Evolutionary conservation across 805 yeast genomes (phyloP).

Genomic region (Saccharomycopsis vini): DNA sequence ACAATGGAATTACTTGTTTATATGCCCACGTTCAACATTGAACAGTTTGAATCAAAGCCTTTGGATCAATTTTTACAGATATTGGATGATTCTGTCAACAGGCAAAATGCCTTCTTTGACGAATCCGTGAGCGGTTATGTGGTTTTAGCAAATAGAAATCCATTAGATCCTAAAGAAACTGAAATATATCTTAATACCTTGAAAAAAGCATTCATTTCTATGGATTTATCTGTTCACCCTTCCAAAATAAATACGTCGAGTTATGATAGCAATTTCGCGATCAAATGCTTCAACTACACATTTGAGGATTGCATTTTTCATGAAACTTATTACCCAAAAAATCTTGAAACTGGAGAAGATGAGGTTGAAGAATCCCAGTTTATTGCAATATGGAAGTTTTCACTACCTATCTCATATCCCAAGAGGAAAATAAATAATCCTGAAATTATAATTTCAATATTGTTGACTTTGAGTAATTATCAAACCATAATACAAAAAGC

Average conservation of each 20-base stretch:
- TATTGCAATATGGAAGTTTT: conserved; percentile 19
- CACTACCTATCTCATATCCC: conserved; percentile 18
- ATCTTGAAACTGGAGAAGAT: conserved; percentile 9
- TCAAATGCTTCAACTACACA: conserved; percentile 11
- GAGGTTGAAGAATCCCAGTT: background rate
- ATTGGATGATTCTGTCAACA: conserved; percentile 14
- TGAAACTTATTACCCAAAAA: conserved; percentile 3
- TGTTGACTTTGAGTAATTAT: conserved; percentile 11
- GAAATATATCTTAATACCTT: conserved; percentile 12
- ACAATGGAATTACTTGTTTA: conserved; percentile 17
- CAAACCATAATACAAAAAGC: conserved; percentile 7
- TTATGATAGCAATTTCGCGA: conserved; percentile 3
- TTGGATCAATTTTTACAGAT: conserved; percentile 10
- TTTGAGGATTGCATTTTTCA: conserved; percentile 14
- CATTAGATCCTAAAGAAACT: conserved; percentile 3
- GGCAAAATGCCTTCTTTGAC: conserved; percentile 19
- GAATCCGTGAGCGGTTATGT: conserved; percentile 17
- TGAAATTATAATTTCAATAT: conserved; percentile 17
- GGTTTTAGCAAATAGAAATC: conserved; percentile 14
- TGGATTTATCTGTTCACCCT: conserved; percentile 20
- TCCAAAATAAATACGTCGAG: conserved; percentile 6
- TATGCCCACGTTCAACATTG: conserved; percentile 18
- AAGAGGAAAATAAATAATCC: conserved; percentile 19
- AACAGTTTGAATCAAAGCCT: conserved; percentile 11
- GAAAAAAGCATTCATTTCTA: conserved; percentile 12